These are phyloP conservation scores for Casuarina glauca DNA, from an alignment of 306 rosid species.

Conservation along the genomic window DNA sequence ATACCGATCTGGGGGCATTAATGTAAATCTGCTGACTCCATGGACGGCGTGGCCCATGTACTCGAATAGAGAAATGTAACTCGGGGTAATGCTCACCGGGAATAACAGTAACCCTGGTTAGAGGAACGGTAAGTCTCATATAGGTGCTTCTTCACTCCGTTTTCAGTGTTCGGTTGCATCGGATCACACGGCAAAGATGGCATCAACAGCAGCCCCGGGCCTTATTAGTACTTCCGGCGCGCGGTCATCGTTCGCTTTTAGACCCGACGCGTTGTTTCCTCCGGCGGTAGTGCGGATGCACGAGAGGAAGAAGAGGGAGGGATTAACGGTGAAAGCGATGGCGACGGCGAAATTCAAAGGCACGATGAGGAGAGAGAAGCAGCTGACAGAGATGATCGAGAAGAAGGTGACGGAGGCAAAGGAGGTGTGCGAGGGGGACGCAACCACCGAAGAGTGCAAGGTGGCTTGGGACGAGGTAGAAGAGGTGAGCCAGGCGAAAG, in stretches of 20 bases:
- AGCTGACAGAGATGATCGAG: constrained; percentile 46
- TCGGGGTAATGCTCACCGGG: neutral
- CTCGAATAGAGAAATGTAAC: neutral
- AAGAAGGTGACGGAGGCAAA: constrained; percentile 46
- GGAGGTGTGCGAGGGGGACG: constrained; percentile 38
- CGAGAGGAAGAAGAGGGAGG: neutral
- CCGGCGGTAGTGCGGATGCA: neutral
- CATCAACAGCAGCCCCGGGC: neutral
- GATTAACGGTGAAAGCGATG: constrained; percentile 14
- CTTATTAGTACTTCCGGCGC: neutral
- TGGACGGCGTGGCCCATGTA: too few species aligned
- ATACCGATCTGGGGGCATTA: neutral
- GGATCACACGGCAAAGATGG: neutral
- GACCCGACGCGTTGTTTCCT: neutral
- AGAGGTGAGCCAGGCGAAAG: constrained; percentile 53
- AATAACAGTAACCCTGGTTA: constrained; percentile 2
- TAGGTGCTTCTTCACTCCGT: too few species aligned
- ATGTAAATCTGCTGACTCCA: neutral
- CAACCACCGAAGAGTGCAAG: constrained; percentile 39
- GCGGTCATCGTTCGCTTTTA: neutral
- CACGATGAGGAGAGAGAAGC: constrained; percentile 42
- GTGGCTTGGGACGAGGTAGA: constrained; percentile 58
- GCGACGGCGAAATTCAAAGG: constrained; percentile 40
- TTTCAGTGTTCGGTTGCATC: neutral
- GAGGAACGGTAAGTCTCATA: neutral